Conservation (phyloP, 371 early-diverging fungal genomes). For the Funneliformis caledonium region DNA sequence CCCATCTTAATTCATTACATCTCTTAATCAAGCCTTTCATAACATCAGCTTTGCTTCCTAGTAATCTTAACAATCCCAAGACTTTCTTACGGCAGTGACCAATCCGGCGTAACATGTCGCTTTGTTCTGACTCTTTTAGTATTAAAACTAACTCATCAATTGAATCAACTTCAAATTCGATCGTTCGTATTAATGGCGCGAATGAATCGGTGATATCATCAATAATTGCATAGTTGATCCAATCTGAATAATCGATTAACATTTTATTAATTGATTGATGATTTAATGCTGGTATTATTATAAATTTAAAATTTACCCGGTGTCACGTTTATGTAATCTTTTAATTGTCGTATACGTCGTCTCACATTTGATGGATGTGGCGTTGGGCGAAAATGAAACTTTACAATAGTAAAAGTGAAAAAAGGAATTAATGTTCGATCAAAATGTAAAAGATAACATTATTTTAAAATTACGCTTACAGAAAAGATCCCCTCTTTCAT, state of each 20-base stretch:
- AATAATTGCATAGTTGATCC: conserved; percentile 90
- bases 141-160: conserved; percentile 91
- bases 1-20: conserved; percentile 59
- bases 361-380: conserved; percentile 68
- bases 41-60: conserved; percentile 85
- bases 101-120: conserved; percentile 87
- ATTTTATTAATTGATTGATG: neutral
- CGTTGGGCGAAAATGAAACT: conserved; percentile 66
- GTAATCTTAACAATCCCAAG: conserved; percentile 74
- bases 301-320: conserved; percentile 45
- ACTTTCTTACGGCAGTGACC: conserved; percentile 84
- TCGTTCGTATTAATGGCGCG: conserved; percentile 76
- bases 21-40: conserved; percentile 71
- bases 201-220: conserved; percentile 87
- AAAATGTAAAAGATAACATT: neutral
- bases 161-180: conserved; percentile 87
- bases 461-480: conserved; percentile 46
- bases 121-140: conserved; percentile 72
- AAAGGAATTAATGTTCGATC: neutral
- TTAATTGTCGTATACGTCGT: conserved; percentile 64
- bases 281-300: neutral
- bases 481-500: conserved; percentile 66
- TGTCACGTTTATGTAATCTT: conserved; percentile 65
- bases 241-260: conserved; percentile 55
- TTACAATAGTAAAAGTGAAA: conserved; percentile 24